These are phyloP conservation scores for Lactarius pseudohatsudake DNA, from an alignment of 768 basidiomycete genomes.

Conservation along the genomic window DNA sequence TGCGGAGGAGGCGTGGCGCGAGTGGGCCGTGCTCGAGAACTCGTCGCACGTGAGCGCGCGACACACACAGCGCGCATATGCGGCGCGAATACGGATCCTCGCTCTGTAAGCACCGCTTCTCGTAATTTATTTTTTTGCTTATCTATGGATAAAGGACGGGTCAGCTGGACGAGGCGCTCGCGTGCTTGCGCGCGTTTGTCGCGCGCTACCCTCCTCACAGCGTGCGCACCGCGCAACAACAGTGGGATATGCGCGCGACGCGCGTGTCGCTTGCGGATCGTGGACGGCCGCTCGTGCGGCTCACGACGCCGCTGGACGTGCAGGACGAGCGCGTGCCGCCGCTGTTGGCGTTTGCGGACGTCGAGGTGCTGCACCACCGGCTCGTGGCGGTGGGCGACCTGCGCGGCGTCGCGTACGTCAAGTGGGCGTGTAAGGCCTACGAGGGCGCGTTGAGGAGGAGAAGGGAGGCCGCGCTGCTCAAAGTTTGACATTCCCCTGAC, in stretches of 20 bases:
- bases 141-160: constrained; percentile 41
- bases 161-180: constrained; percentile 52
- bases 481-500: not conserved
- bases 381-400: constrained; percentile 44
- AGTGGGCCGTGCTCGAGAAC: constrained; percentile 56
- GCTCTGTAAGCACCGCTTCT: constrained; percentile 45
- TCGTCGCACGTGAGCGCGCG: constrained; percentile 39
- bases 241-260: constrained; percentile 39
- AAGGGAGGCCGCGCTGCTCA: constrained; percentile 41
- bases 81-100: constrained; percentile 64
- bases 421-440: constrained; percentile 73
- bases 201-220: constrained; percentile 59
- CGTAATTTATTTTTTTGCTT: too few species aligned
- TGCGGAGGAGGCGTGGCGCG: constrained; percentile 62
- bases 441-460: constrained; percentile 63
- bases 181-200: constrained; percentile 60
- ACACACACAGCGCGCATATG: constrained; percentile 65
- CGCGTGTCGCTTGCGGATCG: constrained; percentile 59
- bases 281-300: constrained; percentile 66
- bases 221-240: constrained; percentile 37
- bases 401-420: constrained; percentile 65
- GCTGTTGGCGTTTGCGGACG: constrained; percentile 68
- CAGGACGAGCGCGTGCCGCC: constrained; percentile 83
- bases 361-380: constrained; percentile 78
- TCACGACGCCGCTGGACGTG: constrained; percentile 56